Base-by-base conservation (phyloP, 177 flowering plant genomes). In the Vitis hybrid region DNA sequence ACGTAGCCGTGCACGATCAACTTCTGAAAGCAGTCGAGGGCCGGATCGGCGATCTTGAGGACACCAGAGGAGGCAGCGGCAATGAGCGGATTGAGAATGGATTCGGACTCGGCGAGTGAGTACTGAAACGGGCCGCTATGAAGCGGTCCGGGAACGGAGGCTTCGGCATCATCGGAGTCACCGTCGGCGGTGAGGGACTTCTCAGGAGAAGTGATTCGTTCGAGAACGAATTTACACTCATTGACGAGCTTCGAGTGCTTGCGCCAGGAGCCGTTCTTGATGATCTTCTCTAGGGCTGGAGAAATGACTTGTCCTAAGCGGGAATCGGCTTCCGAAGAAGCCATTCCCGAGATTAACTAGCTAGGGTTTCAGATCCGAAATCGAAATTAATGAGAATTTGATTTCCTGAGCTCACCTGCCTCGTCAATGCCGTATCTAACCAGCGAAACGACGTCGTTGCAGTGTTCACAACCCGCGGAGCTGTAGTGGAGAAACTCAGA, bases 271-370 rank as follows among this genome's bases (percentile, higher is more conserved):
- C 86, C 95, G 79, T 87, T 95, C 75, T 95, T 95, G 77, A 88
- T 79, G 80, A 95, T 87, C 83, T 85, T 88, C 59, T 95, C 99
- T 12, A 95, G 84, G 57, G 97, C 91, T 9, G 97, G 97, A 69
- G 74, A 46, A 2, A 95, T 48, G 20, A 85, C 84, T 79, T 76
- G 86, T 74, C 63, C 76, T 67, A 95, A 80, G 55, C 93, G 97
- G 94, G 99, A 92, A 88, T 87, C 92, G 86, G 97, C 97, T 86
- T 90, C 98, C 94, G 91, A 71, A 79, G 97, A 91, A 91, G 99
- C 98, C 99, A 91, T 91, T 88, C 95, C 94, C 93, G 57, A 60
- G 32, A 53, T 68, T 35, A 21, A 56, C 46, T 4, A 48, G 30
- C 66, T 64, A 52, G 61, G 41, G 30, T 12, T 21, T 65, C 73